Percentiles rank a stretch among this genome's conserved stretches.
phyloP scores from a whole-genome alignment of 768 basidiomycete species.

The Auricularia sp. region DNA sequence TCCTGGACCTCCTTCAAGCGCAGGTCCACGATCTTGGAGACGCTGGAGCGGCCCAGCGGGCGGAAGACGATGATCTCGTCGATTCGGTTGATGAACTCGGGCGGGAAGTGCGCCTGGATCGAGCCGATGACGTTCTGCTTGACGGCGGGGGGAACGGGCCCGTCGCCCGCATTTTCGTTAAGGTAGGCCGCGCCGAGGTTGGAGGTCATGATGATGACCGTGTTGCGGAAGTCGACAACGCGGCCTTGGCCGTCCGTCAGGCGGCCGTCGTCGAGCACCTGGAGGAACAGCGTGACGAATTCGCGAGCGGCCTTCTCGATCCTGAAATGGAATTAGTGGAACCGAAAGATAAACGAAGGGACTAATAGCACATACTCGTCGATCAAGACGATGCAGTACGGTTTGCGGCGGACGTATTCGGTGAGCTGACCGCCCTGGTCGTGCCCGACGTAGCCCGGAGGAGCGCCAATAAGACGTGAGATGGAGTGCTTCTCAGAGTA shows the following conservation, averaged over 20 bases:
- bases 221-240: slow-evolving; percentile 78
- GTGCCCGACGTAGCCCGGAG: slow-evolving; percentile 87
- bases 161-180: slow-evolving; percentile 58
- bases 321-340: background rate
- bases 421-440: slow-evolving; percentile 86
- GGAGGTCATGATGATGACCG: slow-evolving; percentile 90
- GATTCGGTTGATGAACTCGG: slow-evolving; percentile 86
- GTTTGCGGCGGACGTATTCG: slow-evolving; percentile 86
- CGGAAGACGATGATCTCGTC: slow-evolving; percentile 53
- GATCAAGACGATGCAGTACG: slow-evolving; percentile 77
- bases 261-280: slow-evolving; percentile 87
- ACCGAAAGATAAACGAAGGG: too few relatives aligned
- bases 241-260: slow-evolving; percentile 89
- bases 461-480: slow-evolving; percentile 57
- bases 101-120: slow-evolving; percentile 79
- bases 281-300: slow-evolving; percentile 61
- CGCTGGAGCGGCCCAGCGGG: slow-evolving; percentile 61
- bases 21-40: slow-evolving; percentile 81
- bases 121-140: slow-evolving; percentile 63
- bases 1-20: slow-evolving; percentile 79
- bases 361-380: slow-evolving; percentile 36
- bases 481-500: slow-evolving; percentile 80
- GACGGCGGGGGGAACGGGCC: slow-evolving; percentile 54
- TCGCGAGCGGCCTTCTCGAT: slow-evolving; percentile 84
- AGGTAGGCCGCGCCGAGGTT: slow-evolving; percentile 79